Percentiles rank a stretch among this genome's conserved stretches.
Conservation (phyloP, 768 basidiomycete species). For the Psilocybe tampanensis region DNA sequence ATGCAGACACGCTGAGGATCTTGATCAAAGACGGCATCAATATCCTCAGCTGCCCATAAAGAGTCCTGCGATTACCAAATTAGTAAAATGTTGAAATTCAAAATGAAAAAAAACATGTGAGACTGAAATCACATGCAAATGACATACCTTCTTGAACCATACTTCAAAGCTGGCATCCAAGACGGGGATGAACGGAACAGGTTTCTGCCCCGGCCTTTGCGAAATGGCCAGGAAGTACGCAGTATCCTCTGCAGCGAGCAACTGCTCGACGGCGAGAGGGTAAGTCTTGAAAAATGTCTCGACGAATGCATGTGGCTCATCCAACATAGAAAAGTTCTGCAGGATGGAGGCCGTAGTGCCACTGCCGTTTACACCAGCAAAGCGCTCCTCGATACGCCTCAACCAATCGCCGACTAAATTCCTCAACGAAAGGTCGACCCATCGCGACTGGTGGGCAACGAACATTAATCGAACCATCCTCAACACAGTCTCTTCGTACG, state of each 20-base stretch:
- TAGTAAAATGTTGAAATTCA: slow-evolving; percentile 15
- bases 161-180: slow-evolving; percentile 93
- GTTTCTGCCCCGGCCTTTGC: slow-evolving; percentile 97
- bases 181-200: slow-evolving; percentile 96
- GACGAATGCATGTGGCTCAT: slow-evolving; percentile 80
- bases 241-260: slow-evolving; percentile 90
- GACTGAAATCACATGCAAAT: slow-evolving; percentile 16
- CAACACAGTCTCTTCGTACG: slow-evolving; percentile 93
- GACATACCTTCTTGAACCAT: slow-evolving; percentile 97
- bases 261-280: slow-evolving; percentile 78
- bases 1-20: slow-evolving; percentile 98
- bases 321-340: slow-evolving; percentile 80
- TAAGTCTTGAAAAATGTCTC: slow-evolving; percentile 85
- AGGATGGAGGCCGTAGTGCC: slow-evolving; percentile 82
- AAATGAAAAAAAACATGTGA: slow-evolving; percentile 10
- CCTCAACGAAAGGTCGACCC: slow-evolving; percentile 90
- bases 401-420: slow-evolving; percentile 98
- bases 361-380: slow-evolving; percentile 82
- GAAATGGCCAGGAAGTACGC: slow-evolving; percentile 96
- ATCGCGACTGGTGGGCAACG: slow-evolving; percentile 86
- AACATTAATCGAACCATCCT: slow-evolving; percentile 96
- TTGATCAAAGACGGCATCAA: slow-evolving; percentile 98
- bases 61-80: slow-evolving; percentile 65
- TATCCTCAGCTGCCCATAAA: slow-evolving; percentile 96
- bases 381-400: slow-evolving; percentile 92